These are phyloP conservation scores for Aspergillaceae sp. DNA, from an alignment of 2,329 filamentous ascomycete genomes.

Conservation along the genomic window DNA sequence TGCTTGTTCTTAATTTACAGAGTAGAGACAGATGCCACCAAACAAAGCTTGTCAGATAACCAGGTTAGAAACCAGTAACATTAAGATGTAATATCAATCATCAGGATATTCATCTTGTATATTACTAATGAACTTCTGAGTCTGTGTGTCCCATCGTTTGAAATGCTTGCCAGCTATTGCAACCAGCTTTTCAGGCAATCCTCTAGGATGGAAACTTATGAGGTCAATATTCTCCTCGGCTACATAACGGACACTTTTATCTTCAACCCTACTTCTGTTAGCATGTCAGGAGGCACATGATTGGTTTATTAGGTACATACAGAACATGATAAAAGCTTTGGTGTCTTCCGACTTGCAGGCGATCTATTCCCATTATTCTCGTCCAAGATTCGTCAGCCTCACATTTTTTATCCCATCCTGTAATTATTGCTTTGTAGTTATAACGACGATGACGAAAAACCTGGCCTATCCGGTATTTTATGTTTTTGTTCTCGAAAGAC, in stretches of 20 bases:
- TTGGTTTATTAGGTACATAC: conserved; percentile 47
- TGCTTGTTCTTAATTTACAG: no score
- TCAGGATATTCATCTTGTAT: conserved; percentile 75
- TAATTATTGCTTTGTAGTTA: conserved; percentile 69
- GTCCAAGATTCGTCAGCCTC: conserved; percentile 55
- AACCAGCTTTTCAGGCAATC: conserved; percentile 47
- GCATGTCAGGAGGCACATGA: conserved; percentile 1
- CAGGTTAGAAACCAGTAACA: no score
- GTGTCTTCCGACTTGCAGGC: conserved; percentile 48
- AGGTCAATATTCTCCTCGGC: conserved; percentile 72
- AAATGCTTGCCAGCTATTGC: conserved; percentile 75
- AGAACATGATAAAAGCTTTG: conserved; percentile 80
- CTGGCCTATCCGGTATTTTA: conserved; percentile 67
- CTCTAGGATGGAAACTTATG: conserved; percentile 45
- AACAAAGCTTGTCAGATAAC: no score
- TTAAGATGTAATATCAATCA: conserved; percentile 45
- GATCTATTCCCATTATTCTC: conserved; percentile 54
- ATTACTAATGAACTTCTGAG: conserved; percentile 73
- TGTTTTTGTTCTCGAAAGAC: conserved; percentile 29
- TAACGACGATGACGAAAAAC: conserved; percentile 78
- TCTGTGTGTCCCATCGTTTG: conserved; percentile 65
- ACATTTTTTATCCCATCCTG: conserved; percentile 68
- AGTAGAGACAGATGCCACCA: no score
- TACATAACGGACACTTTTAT: conserved; percentile 63
- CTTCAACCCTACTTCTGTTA: conserved; percentile 47